Percentiles rank a stretch among this genome's conserved stretches.
Evolutionary conservation across 2,329 filamentous ascomycete genomes (phyloP).

Genomic region (Aspergillus fischeri): DNA sequence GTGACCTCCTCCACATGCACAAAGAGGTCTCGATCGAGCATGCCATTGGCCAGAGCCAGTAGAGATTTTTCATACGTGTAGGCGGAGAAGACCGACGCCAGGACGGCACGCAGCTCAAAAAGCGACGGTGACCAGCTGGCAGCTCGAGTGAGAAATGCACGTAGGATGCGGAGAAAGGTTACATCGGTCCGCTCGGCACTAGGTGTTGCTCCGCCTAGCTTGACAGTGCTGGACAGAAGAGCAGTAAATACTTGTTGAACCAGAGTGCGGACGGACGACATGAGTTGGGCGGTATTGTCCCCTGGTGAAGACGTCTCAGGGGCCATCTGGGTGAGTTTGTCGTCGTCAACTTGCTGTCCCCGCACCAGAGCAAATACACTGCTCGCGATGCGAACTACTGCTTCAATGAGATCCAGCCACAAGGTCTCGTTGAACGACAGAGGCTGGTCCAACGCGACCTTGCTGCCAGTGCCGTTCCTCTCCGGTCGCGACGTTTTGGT

Average conservation of each 20-base stretch:
- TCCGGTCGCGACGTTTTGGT: constrained; percentile 33
- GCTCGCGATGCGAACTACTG: constrained; percentile 60
- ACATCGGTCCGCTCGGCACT: constrained; percentile 49
- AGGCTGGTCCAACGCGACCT: constrained; percentile 50
- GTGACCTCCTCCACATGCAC: constrained; percentile 73
- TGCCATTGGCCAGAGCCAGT: constrained; percentile 74
- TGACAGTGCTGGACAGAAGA: constrained; percentile 70
- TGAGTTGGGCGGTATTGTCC: constrained; percentile 44
- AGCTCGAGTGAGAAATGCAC: constrained; percentile 81
- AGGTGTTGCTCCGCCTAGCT: constrained; percentile 25
- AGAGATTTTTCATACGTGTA: constrained; percentile 95
- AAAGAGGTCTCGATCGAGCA: constrained; percentile 87
- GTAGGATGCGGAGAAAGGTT: constrained; percentile 83
- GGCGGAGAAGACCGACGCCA: constrained; percentile 86
- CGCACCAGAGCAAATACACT: constrained; percentile 56
- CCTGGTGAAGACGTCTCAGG: constrained; percentile 11
- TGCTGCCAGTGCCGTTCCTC: constrained; percentile 34
- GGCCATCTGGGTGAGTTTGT: constrained; percentile 15
- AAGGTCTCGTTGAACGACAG: constrained; percentile 59
- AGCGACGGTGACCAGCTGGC: constrained; percentile 78
- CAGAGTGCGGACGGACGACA: constrained; percentile 66
- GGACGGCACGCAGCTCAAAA: constrained; percentile 77
- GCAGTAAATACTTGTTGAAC: constrained; percentile 91
- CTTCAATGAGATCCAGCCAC: constrained; percentile 64
- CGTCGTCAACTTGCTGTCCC: constrained; percentile 25